Evolutionary conservation across 2,329 filamentous ascomycete genomes (phyloP), one percentile per base, ranked within the genome.

Genomic region (Diaporthe vaccinii): DNA sequence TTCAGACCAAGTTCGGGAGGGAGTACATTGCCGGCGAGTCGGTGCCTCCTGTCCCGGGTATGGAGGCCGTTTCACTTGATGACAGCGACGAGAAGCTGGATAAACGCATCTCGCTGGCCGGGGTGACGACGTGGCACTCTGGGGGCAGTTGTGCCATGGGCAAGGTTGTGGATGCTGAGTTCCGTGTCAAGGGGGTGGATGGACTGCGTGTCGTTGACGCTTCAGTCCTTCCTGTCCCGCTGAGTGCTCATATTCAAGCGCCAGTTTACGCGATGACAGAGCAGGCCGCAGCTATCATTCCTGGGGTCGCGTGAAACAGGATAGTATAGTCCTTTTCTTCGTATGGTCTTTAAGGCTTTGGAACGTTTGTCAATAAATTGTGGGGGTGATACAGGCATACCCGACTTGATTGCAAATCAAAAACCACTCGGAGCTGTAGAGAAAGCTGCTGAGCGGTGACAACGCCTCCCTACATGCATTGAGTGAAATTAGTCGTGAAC

Each of bases 141-240:
- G 79, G 77, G 55, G 82, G 82, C 1, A 80, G 80, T 12, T 80
- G 80, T n/a, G 75, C 80, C 7, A 82, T 84, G 80, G 84, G 84
- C 55, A 84, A 83, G 39, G 71, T 75, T 44, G 74, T 69, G 2
- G 83, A 86, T 73, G 76, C 78, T 0, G 80, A 82, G 28, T 78
- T 85, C 53, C 79, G 79, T 22, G 84, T 86, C 25, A 83, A 84
- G 53, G 84, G 85, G 0, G 81, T 85, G 6, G 77, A 78, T 12
- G 80, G 80, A n/a, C 78, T 87, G 39, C 82, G 84, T 20, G 80
- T 87, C 9, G 82, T 84, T 0, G 85, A 87, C 77, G 82, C 84
- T 15, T 85, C 82, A 14, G 80, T 85, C 10, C 80, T 85, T 28
- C 83, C 84, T 15, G 31, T 74, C 12, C 74, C 74, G 14, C 25